These are phyloP conservation scores for Teunomyces kruisii DNA, from an alignment of 805 yeast species.

Conservation along the genomic window DNA sequence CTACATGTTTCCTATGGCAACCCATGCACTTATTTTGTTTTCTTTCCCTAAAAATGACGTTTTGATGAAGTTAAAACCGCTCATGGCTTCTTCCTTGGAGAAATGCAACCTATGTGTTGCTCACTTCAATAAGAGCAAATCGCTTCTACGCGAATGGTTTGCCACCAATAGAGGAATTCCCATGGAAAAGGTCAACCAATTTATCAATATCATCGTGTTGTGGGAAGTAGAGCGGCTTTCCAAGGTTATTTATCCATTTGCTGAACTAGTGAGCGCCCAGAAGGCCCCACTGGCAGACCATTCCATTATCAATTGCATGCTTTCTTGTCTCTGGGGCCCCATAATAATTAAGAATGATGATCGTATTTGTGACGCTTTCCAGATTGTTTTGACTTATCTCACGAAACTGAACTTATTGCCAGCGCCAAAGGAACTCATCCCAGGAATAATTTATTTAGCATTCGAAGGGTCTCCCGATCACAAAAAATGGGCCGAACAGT, in stretches of 20 bases:
- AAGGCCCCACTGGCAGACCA: not conserved
- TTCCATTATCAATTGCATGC: not conserved
- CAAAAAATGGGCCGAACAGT: slow-evolving; percentile 47
- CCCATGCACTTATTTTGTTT: slow-evolving; percentile 57
- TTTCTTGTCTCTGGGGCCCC: slow-evolving; percentile 9
- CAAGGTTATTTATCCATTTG: slow-evolving; percentile 8
- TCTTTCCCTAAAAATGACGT: slow-evolving; percentile 56
- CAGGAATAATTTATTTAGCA: slow-evolving; percentile 55
- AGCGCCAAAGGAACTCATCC: slow-evolving; percentile 14
- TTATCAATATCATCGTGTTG: slow-evolving; percentile 28
- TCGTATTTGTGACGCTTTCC: slow-evolving; percentile 4
- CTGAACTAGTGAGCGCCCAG: not conserved
- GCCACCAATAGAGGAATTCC: slow-evolving; percentile 47
- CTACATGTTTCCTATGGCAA: slow-evolving; percentile 46
- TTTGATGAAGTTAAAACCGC: slow-evolving; percentile 42
- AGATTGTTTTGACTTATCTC: not conserved
- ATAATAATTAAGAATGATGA: slow-evolving; percentile 5
- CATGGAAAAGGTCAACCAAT: slow-evolving; percentile 28
- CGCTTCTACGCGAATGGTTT: slow-evolving; percentile 52
- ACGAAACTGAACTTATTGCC: not conserved
- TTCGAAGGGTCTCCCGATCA: slow-evolving; percentile 53
- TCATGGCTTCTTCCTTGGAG: slow-evolving; percentile 39
- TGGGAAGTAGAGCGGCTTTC: slow-evolving; percentile 33
- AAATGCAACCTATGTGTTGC: slow-evolving; percentile 55
- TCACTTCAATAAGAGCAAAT: slow-evolving; percentile 53